Evolutionary conservation across 2,329 filamentous ascomycete genomes (phyloP), one percentile per base, ranked within the genome.

Genomic region (Cladosporium cucumerinum): DNA sequence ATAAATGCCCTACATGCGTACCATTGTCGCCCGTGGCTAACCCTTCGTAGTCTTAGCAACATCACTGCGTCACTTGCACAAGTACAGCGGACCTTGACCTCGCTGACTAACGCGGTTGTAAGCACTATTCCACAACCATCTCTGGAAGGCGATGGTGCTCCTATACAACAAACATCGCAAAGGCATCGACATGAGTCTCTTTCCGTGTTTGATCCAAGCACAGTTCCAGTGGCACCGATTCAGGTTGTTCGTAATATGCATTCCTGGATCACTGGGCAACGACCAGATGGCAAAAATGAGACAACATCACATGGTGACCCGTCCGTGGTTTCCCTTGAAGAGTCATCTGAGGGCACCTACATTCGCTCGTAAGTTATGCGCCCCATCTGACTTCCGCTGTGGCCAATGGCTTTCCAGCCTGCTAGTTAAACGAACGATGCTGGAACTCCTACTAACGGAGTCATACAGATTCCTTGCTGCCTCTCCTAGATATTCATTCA

Each of bases 191-290:
- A 32, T 30, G 51, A 32, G 28, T 54, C 51, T 54, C 1, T 5
- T 5, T 36, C 54, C 6, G 18, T 34, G 23, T 25, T 21, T 5
- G n/a, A 23, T 18, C 54, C 32, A 23, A 57, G 21, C 14, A 39
- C 54, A 26, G 32, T 21, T 14, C n/a, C 54, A 34, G 32, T 39
- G 11, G 54, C 54, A 23, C 54, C 54, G 5, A 57, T 57, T 12
- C 54, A 57, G 21, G 54, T 39, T 14, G 30, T 57, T 39, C 54
- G 32, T 25, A 57, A 57, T 18, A 57, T 57, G 54, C 21, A 57
- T 21, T 57, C n/a, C 4, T 57, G 54, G 54, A 57, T 39, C 14
- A 57, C 54, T 39, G 54, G 54, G 23, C 54, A 32, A n/a, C 54
- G 54, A 26, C 54, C 54, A 25, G 30, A 57, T 39, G 54, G 54